phyloP scores from a whole-genome alignment of 305 asterid genomes.

The Solanum hybrid region DNA sequence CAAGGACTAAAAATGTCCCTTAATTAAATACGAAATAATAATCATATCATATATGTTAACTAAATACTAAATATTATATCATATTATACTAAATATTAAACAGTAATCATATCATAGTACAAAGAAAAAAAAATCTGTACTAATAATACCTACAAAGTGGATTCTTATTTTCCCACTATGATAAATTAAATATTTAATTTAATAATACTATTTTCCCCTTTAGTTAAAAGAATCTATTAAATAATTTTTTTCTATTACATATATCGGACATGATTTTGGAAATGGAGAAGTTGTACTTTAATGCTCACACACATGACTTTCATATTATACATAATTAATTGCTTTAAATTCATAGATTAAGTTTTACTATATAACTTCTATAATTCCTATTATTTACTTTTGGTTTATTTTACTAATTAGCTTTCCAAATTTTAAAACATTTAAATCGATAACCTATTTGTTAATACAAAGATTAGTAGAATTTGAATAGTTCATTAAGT shows the following conservation, averaged over 20 bases:
- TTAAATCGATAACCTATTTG: background rate
- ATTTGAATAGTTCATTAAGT: too few relatives aligned
- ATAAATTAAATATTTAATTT: too few relatives aligned
- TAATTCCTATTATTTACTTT: background rate
- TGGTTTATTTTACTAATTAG: background rate
- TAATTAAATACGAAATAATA: too few relatives aligned
- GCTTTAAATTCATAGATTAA: background rate
- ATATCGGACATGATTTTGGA: background rate
- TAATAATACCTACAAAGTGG: background rate
- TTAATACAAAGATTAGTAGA: background rate
- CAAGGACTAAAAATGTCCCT: background rate
- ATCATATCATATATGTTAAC: background rate
- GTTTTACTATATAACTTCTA: background rate
- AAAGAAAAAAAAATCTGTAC: background rate
- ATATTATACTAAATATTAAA: too few relatives aligned
- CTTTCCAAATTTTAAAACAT: background rate
- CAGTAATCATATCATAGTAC: background rate
- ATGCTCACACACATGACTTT: background rate
- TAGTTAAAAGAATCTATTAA: too few relatives aligned
- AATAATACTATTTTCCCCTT: background rate
- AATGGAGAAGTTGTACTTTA: background rate
- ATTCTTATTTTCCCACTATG: too few relatives aligned
- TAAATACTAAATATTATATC: too few relatives aligned
- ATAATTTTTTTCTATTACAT: too few relatives aligned
- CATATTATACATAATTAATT: too few relatives aligned